A percentile compares a stretch with the other conserved stretches of the same genome.
These are phyloP conservation scores for Musa itinerans DNA, from an alignment of 176 grass and related monocot species.

Conservation along the genomic window DNA sequence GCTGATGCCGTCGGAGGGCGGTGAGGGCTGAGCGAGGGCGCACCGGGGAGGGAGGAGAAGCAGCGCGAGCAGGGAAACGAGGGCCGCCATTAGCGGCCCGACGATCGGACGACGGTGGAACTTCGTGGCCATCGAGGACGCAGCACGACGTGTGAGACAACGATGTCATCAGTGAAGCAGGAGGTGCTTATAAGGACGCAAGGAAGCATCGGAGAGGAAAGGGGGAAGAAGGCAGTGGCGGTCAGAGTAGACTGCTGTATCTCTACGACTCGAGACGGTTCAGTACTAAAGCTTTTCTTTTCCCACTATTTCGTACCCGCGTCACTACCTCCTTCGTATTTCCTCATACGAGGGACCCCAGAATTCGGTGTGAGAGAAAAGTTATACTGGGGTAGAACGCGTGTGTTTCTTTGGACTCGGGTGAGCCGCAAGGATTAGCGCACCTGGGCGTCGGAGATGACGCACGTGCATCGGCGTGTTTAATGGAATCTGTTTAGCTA, in stretches of 20 bases:
- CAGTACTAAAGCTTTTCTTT: background rate
- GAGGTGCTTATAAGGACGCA: background rate
- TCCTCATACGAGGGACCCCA: too few relatives aligned
- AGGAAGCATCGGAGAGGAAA: background rate
- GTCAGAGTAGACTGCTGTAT: background rate
- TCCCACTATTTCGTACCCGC: too few relatives aligned
- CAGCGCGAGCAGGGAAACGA: background rate
- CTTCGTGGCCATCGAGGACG: background rate
- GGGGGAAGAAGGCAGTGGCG: background rate
- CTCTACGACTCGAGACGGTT: background rate
- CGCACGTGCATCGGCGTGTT: too few relatives aligned
- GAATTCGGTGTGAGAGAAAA: too few relatives aligned
- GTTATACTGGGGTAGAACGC: too few relatives aligned
- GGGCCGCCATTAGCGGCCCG: background rate
- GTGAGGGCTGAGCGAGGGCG: background rate
- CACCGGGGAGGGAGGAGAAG: conserved; percentile 1
- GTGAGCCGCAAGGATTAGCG: too few relatives aligned
- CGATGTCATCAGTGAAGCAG: background rate
- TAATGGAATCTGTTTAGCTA: too few relatives aligned
- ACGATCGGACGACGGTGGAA: background rate
- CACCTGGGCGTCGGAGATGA: too few relatives aligned
- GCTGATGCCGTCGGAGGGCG: background rate
- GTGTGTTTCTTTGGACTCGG: too few relatives aligned
- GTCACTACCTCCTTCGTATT: too few relatives aligned
- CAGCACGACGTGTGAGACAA: background rate